Conservation (phyloP, 257 asterid species). For the Ophiorrhiza pumila region DNA sequence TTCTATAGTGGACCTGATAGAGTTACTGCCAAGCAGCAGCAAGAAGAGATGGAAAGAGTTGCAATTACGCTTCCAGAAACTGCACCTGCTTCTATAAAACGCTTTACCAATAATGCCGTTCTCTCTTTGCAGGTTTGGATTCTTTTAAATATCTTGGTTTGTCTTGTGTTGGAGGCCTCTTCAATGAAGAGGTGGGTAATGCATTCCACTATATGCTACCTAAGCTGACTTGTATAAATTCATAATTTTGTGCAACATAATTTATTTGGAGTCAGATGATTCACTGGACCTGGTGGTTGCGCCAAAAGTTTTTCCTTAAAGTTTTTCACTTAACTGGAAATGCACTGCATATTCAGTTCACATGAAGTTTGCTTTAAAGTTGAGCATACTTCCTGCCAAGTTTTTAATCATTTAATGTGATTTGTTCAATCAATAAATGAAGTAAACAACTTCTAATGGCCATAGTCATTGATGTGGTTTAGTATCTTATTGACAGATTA, state of each 20-base stretch:
- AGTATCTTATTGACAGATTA: not conserved
- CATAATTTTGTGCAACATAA: not conserved
- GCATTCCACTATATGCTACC: not conserved
- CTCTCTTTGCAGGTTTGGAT: constrained; percentile 77
- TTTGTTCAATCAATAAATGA: no score
- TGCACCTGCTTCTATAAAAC: constrained; percentile 68
- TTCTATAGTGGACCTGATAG: constrained; percentile 79
- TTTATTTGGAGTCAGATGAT: not conserved
- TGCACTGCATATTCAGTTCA: no score
- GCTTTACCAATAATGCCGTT: constrained; percentile 70
- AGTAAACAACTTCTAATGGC: not conserved
- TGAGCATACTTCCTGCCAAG: no score
- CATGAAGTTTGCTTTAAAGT: no score
- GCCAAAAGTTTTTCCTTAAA: not conserved
- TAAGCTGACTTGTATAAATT: not conserved
- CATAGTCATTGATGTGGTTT: not conserved
- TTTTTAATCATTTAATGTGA: no score
- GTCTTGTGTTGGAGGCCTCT: constrained; percentile 95
- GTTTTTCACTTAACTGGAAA: no score
- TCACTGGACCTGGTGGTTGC: not conserved
- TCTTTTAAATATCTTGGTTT: constrained; percentile 19
- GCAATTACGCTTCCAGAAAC: constrained; percentile 75
- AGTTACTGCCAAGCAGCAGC: constrained; percentile 83
- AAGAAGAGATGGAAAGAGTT: constrained; percentile 71
- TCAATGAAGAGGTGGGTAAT: constrained; percentile 71